Conservation (phyloP, 768 basidiomycete genomes). For the Phlebiopsis gigantea region DNA sequence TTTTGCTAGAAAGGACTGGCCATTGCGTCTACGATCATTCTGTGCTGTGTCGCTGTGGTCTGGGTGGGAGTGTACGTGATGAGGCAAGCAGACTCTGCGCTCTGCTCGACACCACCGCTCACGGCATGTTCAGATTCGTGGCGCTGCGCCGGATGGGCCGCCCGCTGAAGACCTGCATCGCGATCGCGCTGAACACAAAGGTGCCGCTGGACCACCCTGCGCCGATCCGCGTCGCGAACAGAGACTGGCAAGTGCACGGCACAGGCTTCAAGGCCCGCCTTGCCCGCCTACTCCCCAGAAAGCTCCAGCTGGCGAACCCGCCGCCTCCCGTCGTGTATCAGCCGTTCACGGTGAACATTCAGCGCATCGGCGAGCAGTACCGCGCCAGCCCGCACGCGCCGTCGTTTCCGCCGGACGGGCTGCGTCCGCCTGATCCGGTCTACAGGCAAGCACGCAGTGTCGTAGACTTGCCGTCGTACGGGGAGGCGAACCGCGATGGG, state of each 20-base stretch:
- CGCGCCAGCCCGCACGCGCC: neutral
- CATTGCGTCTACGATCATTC: neutral
- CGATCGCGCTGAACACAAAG: neutral
- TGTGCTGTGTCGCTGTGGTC: neutral
- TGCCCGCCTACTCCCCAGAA: neutral
- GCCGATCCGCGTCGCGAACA: too few relatives aligned
- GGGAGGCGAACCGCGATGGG: neutral
- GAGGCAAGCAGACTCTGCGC: neutral
- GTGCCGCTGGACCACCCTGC: neutral
- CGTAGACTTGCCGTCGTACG: neutral
- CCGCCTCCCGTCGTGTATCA: neutral
- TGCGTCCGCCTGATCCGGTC: neutral
- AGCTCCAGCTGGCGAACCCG: neutral
- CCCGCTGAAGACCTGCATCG: neutral
- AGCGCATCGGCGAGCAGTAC: neutral
- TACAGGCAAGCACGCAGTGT: neutral
- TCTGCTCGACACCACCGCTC: neutral
- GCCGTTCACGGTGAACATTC: neutral
- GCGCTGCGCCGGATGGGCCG: neutral
- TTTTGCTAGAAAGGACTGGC: neutral
- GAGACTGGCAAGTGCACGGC: neutral
- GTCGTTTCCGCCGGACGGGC: neutral
- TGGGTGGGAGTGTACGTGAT: neutral
- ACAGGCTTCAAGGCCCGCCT: neutral
- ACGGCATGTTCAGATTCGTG: neutral